phyloP scores from a whole-genome alignment of 179 eudicot species.

The Silene coronaria region DNA sequence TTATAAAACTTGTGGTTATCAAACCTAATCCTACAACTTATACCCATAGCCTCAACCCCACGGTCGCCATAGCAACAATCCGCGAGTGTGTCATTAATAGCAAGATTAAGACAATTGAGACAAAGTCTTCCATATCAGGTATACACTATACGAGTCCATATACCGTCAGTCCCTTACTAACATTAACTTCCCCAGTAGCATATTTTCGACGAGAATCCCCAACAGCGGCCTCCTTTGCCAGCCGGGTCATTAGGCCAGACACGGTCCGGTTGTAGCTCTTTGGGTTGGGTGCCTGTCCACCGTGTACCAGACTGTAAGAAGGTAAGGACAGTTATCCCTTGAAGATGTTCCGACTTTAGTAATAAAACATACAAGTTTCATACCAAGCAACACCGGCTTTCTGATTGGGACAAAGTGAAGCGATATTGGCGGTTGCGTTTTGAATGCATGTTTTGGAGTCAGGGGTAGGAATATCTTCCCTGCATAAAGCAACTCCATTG shows the following conservation, averaged over 20 bases:
- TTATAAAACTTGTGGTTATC: constrained; percentile 25
- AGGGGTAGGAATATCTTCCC: constrained; percentile 22
- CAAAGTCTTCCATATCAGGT: constrained; percentile 29
- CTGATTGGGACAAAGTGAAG: constrained; percentile 11
- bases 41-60: constrained; percentile 22
- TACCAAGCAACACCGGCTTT: constrained; percentile 24
- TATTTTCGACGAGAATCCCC: constrained; percentile 32
- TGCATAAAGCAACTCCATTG: constrained; percentile 28
- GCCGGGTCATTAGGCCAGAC: constrained; percentile 19
- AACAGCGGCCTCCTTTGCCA: constrained; percentile 27
- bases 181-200: constrained; percentile 27
- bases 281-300: background rate
- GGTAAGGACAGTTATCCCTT: background rate
- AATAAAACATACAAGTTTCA: constrained; percentile 25
- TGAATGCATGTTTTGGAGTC: constrained; percentile 19
- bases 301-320: background rate
- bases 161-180: constrained; percentile 2
- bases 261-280: constrained; percentile 19
- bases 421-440: background rate
- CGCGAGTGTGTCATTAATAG: background rate
- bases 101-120: constrained; percentile 18
- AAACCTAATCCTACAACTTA: constrained; percentile 34
- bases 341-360: constrained; percentile 24
- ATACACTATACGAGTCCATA: constrained; percentile 43
- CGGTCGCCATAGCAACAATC: constrained; percentile 4